Conservation (phyloP, 768 basidiomycete genomes). For the Lactarius psammicola region DNA sequence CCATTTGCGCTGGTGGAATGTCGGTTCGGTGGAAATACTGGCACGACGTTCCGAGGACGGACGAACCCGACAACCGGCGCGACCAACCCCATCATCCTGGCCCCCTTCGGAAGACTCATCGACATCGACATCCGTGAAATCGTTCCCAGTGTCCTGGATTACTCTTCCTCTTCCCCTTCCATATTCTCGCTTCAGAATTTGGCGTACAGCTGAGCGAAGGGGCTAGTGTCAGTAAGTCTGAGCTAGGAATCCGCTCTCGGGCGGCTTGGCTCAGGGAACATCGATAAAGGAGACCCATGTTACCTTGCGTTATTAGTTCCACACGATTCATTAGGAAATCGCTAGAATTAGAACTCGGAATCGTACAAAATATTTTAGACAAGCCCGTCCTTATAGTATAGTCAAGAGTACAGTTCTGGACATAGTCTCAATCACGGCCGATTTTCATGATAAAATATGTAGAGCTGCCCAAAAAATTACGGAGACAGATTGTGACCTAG, state of each 20-base stretch:
- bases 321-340: not conserved
- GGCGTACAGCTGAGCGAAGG: not conserved
- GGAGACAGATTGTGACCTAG: not conserved
- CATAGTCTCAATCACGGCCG: not conserved
- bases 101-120: no score
- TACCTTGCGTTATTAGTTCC: no score
- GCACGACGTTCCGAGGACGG: not conserved
- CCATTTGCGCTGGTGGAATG: not conserved
- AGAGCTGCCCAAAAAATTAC: not conserved
- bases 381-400: not conserved
- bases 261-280: not conserved
- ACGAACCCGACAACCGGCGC: not conserved
- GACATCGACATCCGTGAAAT: not conserved
- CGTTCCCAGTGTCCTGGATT: not conserved
- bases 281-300: no score
- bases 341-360: not conserved
- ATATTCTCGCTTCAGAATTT: not conserved
- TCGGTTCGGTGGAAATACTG: not conserved
- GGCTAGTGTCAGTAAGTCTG: no score
- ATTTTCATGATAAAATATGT: not conserved
- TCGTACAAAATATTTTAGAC: not conserved
- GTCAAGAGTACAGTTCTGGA: no score
- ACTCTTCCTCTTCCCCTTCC: not conserved
- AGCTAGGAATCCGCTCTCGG: not conserved
- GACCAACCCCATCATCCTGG: no score